Conservation (phyloP, 2,329 filamentous ascomycete species). For the Bipolaris oryzae region DNA sequence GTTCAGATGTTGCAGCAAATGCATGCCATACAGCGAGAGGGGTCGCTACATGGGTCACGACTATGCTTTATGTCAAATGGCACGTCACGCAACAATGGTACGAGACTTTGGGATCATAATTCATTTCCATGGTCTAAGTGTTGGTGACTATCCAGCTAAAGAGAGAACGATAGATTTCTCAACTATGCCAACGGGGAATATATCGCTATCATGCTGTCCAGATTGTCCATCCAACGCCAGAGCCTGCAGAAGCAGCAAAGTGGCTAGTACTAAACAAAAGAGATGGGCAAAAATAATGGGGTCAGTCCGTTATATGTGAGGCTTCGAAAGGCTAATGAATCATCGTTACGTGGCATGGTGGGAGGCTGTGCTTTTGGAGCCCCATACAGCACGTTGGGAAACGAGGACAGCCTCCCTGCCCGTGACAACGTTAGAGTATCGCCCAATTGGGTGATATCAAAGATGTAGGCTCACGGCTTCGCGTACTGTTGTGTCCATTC, state of each 20-base stretch:
- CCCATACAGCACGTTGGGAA: neutral
- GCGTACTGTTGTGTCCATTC: slow-evolving; percentile 92
- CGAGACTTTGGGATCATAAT: slow-evolving; percentile 16
- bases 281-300: slow-evolving; percentile 4
- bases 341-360: neutral
- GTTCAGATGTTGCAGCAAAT: neutral
- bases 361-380: slow-evolving; percentile 1
- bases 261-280: slow-evolving; percentile 20
- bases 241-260: slow-evolving; percentile 18
- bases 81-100: neutral
- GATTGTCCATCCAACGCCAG: slow-evolving; percentile 28
- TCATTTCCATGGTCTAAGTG: slow-evolving; percentile 27
- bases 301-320: neutral
- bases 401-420: neutral
- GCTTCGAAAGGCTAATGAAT: neutral
- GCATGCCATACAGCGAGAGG: neutral
- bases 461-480: slow-evolving; percentile 30
- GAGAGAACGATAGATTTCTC: slow-evolving; percentile 12
- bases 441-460: neutral
- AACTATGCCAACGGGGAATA: slow-evolving; percentile 21
- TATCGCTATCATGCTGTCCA: slow-evolving; percentile 25
- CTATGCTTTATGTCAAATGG: neutral
- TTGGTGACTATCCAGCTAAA: slow-evolving; percentile 12
- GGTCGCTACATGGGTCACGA: neutral
- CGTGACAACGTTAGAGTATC: neutral